phyloP scores from a whole-genome alignment of 106 monocot species.

The Phalaenopsis aphrodite region DNA sequence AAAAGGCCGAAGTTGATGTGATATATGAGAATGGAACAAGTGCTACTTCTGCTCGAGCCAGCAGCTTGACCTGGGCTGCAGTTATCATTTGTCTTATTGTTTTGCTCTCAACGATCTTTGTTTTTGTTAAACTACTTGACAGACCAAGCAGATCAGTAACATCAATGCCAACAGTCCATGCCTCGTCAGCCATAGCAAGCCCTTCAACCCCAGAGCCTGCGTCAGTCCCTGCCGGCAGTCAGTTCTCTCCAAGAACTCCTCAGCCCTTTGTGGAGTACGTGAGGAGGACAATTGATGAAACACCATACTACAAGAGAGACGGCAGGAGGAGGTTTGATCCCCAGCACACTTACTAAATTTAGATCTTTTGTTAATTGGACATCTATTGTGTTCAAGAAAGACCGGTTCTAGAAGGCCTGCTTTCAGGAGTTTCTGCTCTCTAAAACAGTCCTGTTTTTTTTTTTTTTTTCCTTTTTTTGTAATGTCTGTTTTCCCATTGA shows the following conservation, averaged over 20 bases:
- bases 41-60: background rate
- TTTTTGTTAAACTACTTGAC: constrained; percentile 59
- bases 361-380: background rate
- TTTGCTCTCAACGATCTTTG: constrained; percentile 31
- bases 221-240: background rate
- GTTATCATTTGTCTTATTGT: constrained; percentile 25
- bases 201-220: constrained; percentile 14
- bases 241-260: constrained; percentile 48
- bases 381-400: too few relatives aligned
- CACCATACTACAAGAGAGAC: constrained; percentile 68
- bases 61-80: constrained; percentile 31
- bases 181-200: constrained; percentile 1
- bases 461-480: too few relatives aligned
- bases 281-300: constrained; percentile 84
- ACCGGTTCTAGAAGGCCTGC: too few relatives aligned
- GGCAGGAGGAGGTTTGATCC: constrained; percentile 68
- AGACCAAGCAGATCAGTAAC: constrained; percentile 27
- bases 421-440: too few relatives aligned
- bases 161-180: constrained; percentile 2
- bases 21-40: constrained; percentile 30
- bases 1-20: constrained; percentile 57
- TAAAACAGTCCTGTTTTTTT: too few relatives aligned
- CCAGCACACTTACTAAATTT: constrained; percentile 58
- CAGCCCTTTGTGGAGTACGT: constrained; percentile 83
- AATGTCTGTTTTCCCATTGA: too few relatives aligned